Evolutionary conservation across 352 stramenopile species (phyloP).

Genomic region (Peronosclerospora sorghi): DNA sequence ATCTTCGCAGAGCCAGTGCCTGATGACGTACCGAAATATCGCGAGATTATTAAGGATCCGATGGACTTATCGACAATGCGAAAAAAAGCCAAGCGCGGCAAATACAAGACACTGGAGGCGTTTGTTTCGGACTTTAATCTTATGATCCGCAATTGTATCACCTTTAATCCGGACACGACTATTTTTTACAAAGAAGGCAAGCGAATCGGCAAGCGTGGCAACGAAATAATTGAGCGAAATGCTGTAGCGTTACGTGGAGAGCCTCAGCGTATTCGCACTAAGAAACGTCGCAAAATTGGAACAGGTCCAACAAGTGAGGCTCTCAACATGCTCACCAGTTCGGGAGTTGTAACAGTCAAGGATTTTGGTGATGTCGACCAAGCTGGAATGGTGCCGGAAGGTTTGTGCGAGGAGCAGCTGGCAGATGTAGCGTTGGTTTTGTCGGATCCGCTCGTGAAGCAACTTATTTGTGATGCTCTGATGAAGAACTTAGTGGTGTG

Average conservation of each 20-base stretch:
- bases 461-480: constrained; percentile 63
- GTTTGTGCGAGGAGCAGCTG: constrained; percentile 64
- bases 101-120: constrained; percentile 75
- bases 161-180: constrained; percentile 77
- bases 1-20: constrained; percentile 83
- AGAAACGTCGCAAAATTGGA: constrained; percentile 62
- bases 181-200: constrained; percentile 86
- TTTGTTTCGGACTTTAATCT: constrained; percentile 75
- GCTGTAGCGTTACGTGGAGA: constrained; percentile 47
- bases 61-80: constrained; percentile 83
- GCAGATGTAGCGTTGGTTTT: constrained; percentile 70
- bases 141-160: constrained; percentile 83
- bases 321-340: constrained; percentile 63
- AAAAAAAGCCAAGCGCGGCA: constrained; percentile 61
- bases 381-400: constrained; percentile 74
- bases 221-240: constrained; percentile 70
- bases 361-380: constrained; percentile 65
- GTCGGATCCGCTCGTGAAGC: constrained; percentile 66
- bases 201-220: constrained; percentile 68
- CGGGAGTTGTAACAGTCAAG: constrained; percentile 47
- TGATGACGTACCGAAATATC: constrained; percentile 77
- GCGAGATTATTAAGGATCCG: constrained; percentile 70
- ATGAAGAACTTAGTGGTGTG: constrained; percentile 54
- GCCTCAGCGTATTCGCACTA: constrained; percentile 61
- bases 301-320: constrained; percentile 34